Base-by-base conservation (phyloP, 2,329 filamentous ascomycete species). In the Xylariaceae sp. region DNA sequence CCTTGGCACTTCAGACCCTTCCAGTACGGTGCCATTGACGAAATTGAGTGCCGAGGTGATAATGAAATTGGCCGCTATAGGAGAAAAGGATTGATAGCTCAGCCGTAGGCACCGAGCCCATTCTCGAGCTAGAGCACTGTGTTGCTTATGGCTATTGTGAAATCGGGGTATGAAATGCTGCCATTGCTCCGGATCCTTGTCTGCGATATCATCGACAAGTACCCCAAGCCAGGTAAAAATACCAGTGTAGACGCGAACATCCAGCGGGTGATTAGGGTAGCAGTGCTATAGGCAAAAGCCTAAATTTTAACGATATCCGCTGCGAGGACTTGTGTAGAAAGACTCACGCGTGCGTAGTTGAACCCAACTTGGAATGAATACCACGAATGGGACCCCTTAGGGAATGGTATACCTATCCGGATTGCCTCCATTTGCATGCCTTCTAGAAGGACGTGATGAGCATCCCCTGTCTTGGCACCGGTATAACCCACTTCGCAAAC, bases 171-270 rank as follows among this genome's bases (percentile, higher is more conserved):
- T 61, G 34, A 71, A 72, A 2, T 53, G 26, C 5, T 62, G 58
- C 21, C 66, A 56, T 45, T 69, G 61, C n/a, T 56, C 37, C 2
- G 56, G 56, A 1, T 61, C 44, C 36, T 58, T 23, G 5, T 36
- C 17, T 5, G 64, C 63, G 28, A 46, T 55, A 55, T 74, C 69
- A 37, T 73, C 72, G 12, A 70, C 63, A 6, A 71, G 53, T 31
- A 69, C 61, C 5, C 60, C 63, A 1, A 73, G 45, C 57, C 69
- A 70, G 12, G 71, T 71, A 41, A 66, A 67, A n/a, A 74, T 68
- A n/a, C 69, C 69, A 6, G 68, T 54, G 53, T 69, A 70, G 26
- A 74, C 55, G 31, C 69, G 69, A 17, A 69, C 55, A 9, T 71
- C 64, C 9, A 66, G 51, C 6, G 61, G 55, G 17, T 60, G 61